Base-by-base conservation (phyloP, 164 flowering plant species). In the Brasenia schreberi region DNA sequence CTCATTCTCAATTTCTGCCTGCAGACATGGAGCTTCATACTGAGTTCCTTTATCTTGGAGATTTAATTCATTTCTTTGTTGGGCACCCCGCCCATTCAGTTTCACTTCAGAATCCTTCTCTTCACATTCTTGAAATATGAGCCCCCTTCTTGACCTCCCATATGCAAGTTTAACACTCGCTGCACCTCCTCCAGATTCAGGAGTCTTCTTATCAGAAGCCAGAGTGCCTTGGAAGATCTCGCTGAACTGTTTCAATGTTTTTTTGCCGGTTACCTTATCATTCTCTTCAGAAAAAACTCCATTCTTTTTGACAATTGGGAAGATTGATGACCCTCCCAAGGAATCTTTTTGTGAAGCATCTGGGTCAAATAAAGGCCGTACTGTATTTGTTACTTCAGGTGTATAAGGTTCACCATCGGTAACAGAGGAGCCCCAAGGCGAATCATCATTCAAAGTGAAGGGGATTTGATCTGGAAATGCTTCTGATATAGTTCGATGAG, bases 401-500 rank as follows among this genome's bases (percentile, higher is more conserved):
- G 89, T 78, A 43, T 81, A 82, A 5, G 85, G 85, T 63, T 80
- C 89, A 11, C 63, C 61, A 59, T 75, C 89, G 59, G 72, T 44
- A 5, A 66, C 67, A 43, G 82, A 78, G 70, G 87, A 75, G 23
- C 70, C 69, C 5, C 85, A 69, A 11, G 83, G 70, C 53, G 87
- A 81, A 56, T 83, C 88, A 42, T 87, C 96, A 65, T 70, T 62
- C 62, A 81, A 67, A 27, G 44, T 66, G 70, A 69, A 77, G 4
- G 92, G 89, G 5, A 82, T 78, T 73, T 90, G 87, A 71, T 87
- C 81, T 49, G 14, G 56, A 49, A 49, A 49, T 49, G 56, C 56
- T 73, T 84, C 83, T 18, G 84, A 83, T 77, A 93, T 88, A 43
- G 94, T 83, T 75, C 82, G 80, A 67, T 93, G 98, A 10, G 96